These are phyloP conservation scores for Dactylonectria estremocensis DNA, from an alignment of 2,329 filamentous ascomycete genomes.

Conservation along the genomic window DNA sequence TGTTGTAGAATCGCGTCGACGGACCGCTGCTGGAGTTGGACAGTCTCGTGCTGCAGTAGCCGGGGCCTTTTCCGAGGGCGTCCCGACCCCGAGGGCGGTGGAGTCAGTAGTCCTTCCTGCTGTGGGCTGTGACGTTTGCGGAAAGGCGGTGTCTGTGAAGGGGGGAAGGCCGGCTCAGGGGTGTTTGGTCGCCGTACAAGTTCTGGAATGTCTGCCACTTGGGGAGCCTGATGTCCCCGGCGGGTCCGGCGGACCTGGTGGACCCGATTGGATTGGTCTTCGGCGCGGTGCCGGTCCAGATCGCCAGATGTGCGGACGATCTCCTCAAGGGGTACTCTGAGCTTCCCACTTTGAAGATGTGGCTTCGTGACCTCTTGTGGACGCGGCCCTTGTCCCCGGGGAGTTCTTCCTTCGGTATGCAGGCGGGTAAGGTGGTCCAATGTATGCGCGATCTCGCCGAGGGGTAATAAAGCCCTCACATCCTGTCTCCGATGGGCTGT, in stretches of 20 bases:
- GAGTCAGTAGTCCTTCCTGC: slow-evolving; percentile 20
- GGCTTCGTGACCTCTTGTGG: no score
- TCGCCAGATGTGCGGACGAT: neutral
- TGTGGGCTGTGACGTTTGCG: neutral
- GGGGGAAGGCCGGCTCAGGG: neutral
- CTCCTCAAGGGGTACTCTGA: neutral
- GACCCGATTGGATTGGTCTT: neutral
- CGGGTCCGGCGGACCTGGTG: no score
- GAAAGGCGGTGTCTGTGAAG: neutral
- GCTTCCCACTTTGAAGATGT: neutral
- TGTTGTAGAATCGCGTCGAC: slow-evolving; percentile 22
- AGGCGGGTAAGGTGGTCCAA: neutral
- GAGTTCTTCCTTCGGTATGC: neutral
- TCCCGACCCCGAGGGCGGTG: slow-evolving; percentile 9
- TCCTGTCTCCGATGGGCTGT: slow-evolving; percentile 1
- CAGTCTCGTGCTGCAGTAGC: slow-evolving; percentile 2
- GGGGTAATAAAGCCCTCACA: neutral
- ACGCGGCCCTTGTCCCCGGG: no score
- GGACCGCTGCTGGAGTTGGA: slow-evolving; percentile 16
- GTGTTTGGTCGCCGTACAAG: neutral
- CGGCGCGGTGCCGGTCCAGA: slow-evolving; percentile 2
- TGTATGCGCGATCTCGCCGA: neutral
- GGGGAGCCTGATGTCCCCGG: neutral
- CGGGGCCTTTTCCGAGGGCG: slow-evolving; percentile 13
- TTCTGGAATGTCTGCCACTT: neutral